Percentiles rank a stretch among this genome's conserved stretches.
These are phyloP conservation scores for Boletus edulis DNA, from an alignment of 768 basidiomycete species.

Conservation along the genomic window DNA sequence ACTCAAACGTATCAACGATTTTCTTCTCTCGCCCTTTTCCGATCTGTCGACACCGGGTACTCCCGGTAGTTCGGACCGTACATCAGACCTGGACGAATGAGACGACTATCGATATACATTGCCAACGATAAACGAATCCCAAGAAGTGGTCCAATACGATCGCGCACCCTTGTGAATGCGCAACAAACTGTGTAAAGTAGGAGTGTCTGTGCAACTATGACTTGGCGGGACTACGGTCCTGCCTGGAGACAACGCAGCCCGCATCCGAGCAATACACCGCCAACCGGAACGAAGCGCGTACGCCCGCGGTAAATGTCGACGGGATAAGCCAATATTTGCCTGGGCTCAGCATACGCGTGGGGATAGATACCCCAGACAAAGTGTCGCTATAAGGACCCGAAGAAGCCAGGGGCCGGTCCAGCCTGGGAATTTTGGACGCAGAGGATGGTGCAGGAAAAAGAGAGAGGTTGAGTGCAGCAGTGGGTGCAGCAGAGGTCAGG, in stretches of 20 bases:
- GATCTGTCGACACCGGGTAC: not conserved
- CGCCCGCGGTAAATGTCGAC: conserved; percentile 66
- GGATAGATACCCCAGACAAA: conserved; percentile 67
- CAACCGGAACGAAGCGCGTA: conserved; percentile 56
- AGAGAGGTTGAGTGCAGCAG: conserved; percentile 58
- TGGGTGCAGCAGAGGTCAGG: conserved; percentile 41
- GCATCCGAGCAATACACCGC: conserved; percentile 53
- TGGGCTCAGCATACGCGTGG: conserved; percentile 43
- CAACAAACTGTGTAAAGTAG: not conserved
- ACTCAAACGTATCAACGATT: conserved; percentile 77
- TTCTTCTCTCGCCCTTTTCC: conserved; percentile 47
- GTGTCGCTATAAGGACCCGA: conserved; percentile 82
- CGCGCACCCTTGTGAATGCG: not conserved
- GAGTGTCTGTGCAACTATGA: not conserved
- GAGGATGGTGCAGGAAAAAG: conserved; percentile 41
- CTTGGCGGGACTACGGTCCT: not conserved
- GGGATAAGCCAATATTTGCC: conserved; percentile 76
- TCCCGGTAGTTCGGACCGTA: not conserved
- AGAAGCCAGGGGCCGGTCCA: conserved; percentile 51
- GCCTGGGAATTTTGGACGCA: conserved; percentile 2
- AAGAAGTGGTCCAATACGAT: not conserved
- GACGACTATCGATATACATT: not conserved
- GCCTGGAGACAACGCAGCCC: conserved; percentile 22
- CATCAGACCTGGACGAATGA: not conserved
- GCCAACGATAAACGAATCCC: not conserved